phyloP scores from a whole-genome alignment of 768 basidiomycete species.

The Leucosporidium yakuticum region DNA sequence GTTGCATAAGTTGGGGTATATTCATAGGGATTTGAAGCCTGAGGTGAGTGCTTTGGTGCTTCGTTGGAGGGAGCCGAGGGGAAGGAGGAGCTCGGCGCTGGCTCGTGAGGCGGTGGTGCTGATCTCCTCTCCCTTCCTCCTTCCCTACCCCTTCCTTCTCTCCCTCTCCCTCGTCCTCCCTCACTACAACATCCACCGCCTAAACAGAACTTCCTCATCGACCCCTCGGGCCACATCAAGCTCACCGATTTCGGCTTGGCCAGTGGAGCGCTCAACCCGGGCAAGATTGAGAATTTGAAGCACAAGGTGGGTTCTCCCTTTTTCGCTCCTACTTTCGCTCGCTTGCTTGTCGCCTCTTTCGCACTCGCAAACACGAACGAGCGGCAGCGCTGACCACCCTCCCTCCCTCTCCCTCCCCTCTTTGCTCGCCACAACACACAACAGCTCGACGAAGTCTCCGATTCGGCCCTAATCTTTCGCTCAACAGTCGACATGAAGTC shows the following conservation, averaged over 20 bases:
- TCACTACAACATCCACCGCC: background rate
- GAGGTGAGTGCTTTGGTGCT: slow-evolving; percentile 57
- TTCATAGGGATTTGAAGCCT: slow-evolving; percentile 95
- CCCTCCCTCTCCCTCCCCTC: slow-evolving; percentile 7
- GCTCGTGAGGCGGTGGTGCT: no score
- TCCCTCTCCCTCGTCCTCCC: background rate
- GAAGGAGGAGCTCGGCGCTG: no score
- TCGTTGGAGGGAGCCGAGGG: no score
- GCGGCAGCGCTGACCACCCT: background rate
- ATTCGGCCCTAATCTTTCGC: slow-evolving; percentile 69
- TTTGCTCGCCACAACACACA: no score
- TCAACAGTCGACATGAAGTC: slow-evolving; percentile 91
- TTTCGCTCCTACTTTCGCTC: background rate
- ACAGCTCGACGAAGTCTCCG: slow-evolving; percentile 92
- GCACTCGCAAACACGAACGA: no score
- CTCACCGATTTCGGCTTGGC: slow-evolving; percentile 96
- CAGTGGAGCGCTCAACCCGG: slow-evolving; percentile 90
- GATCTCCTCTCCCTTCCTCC: background rate
- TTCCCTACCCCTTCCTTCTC: background rate
- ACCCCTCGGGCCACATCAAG: slow-evolving; percentile 92
- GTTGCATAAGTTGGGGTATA: slow-evolving; percentile 93
- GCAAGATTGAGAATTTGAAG: slow-evolving; percentile 87
- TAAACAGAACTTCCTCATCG: slow-evolving; percentile 86
- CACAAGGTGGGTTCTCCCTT: slow-evolving; percentile 58
- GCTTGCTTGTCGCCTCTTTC: background rate